Base-by-base conservation (phyloP, 2,329 filamentous ascomycete species). In the Alternaria arborescens region DNA sequence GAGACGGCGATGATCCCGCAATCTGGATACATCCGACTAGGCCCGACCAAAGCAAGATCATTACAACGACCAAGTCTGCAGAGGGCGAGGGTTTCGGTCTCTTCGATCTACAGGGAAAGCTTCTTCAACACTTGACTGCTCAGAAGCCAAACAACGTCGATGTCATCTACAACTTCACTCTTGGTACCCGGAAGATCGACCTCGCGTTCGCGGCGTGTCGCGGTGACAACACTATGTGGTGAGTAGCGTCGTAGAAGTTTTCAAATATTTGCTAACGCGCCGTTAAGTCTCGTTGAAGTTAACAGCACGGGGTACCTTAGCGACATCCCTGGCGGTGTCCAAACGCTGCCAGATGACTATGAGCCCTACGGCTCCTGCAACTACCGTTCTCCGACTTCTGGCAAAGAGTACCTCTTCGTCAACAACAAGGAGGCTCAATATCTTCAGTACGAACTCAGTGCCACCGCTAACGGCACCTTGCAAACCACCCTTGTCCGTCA, bases 101-200 rank as follows among this genome's bases (percentile, higher is more conserved):
- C 0, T 86, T 84, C 34, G 81, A 86, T 55, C 69, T 86, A 2
- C 71, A 75, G 8, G 84, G 85, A 0, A 84, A 82, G 26, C 71
- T 82, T 3, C 58, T 86, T 0, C 83, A 85, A 65, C 77, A 78
- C 4, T 73, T 84, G 7, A 58, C 70, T 0, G 83, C 83, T 0
- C 78, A 77, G 1, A 77, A 86, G 55, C 85, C 85, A 0, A 85
- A 86, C 61, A 86, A 86, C 38, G 83, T 86, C 1, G 84, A 86
- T 52, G 77, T 86, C 26, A 84, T 86, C 42, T 86, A 85, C 54
- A 78, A 77, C 10, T 82, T 86, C 47, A 66, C 78, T 5, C 75
- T 79, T 0, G 83, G 83, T 1, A 71, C 79, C 16, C 77, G 81
- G 3, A 81, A 69, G 1, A 73, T 83, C 1, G 84, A 86, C 64